Evolutionary conservation across 768 basidiomycete genomes (phyloP).

Genomic region (Lactifluus echinatus): DNA sequence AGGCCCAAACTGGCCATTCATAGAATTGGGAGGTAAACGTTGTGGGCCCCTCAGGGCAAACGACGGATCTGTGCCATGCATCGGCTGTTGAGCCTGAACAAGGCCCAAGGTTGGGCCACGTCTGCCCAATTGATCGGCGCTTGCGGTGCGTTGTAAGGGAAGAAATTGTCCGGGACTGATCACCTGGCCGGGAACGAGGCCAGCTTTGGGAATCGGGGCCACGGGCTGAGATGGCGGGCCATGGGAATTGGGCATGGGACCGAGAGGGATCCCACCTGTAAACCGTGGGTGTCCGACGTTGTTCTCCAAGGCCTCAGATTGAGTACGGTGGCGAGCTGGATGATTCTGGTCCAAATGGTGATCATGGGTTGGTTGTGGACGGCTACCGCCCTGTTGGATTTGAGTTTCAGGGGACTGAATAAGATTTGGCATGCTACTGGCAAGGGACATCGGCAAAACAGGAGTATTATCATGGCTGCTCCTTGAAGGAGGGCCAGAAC

Average conservation of each 20-base stretch:
- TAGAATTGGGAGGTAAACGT: not conserved
- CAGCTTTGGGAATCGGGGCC: not conserved
- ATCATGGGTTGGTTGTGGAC: conserved; percentile 21
- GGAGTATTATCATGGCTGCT: conserved; percentile 5
- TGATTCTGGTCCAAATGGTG: conserved; percentile 14
- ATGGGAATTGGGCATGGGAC: not conserved
- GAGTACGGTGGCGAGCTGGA: conserved; percentile 25
- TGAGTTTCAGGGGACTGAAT: conserved; percentile 27
- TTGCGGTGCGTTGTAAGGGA: conserved; percentile 16
- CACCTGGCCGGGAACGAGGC: conserved; percentile 2
- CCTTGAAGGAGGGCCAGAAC: conserved; percentile 14
- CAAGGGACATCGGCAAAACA: conserved; percentile 4
- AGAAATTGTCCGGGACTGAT: conserved; percentile 20
- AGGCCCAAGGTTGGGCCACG: conserved; percentile 7
- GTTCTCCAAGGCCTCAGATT: conserved; percentile 6
- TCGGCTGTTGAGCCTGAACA: not conserved
- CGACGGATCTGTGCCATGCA: not conserved
- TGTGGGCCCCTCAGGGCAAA: not conserved
- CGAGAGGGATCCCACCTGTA: not conserved
- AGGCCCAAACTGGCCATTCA: not conserved
- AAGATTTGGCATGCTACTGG: conserved; percentile 22
- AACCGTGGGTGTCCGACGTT: not conserved
- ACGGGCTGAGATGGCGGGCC: not conserved
- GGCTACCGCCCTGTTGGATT: conserved; percentile 23
- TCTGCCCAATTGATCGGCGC: conserved; percentile 9